Evolutionary conservation across 208 protist species (phyloP).

Genomic region (Tritrichomonas musculus): DNA sequence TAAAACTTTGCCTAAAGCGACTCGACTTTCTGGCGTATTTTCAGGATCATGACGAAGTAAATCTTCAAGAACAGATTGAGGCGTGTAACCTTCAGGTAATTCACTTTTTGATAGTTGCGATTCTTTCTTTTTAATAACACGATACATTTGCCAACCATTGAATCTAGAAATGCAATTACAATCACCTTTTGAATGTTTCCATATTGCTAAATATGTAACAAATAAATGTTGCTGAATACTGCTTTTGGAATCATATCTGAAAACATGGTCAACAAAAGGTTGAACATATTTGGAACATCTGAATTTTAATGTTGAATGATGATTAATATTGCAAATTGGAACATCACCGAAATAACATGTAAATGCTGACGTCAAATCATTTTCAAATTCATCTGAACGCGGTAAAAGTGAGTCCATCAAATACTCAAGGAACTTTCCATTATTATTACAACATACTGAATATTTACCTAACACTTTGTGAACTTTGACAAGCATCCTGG

Average conservation of each 20-base stretch:
- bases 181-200: neutral
- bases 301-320: neutral
- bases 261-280: neutral
- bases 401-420: neutral
- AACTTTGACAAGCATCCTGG: neutral
- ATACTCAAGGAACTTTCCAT: constrained; percentile 7
- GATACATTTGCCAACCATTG: constrained; percentile 7
- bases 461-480: neutral
- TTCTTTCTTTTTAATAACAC: constrained; percentile 1
- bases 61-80: neutral
- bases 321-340: neutral
- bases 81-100: neutral
- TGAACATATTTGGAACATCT: neutral
- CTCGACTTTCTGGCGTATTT: neutral
- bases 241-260: neutral
- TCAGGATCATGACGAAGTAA: constrained; percentile 4
- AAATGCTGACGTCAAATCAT: neutral
- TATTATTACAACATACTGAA: neutral
- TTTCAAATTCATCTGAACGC: neutral
- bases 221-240: neutral
- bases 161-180: neutral
- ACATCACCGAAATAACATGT: constrained; percentile 2
- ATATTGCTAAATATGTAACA: neutral
- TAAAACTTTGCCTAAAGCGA: neutral
- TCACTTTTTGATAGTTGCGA: neutral